These are phyloP conservation scores for Tulasnella sp. DNA, from an alignment of 768 basidiomycete species.

Conservation along the genomic window DNA sequence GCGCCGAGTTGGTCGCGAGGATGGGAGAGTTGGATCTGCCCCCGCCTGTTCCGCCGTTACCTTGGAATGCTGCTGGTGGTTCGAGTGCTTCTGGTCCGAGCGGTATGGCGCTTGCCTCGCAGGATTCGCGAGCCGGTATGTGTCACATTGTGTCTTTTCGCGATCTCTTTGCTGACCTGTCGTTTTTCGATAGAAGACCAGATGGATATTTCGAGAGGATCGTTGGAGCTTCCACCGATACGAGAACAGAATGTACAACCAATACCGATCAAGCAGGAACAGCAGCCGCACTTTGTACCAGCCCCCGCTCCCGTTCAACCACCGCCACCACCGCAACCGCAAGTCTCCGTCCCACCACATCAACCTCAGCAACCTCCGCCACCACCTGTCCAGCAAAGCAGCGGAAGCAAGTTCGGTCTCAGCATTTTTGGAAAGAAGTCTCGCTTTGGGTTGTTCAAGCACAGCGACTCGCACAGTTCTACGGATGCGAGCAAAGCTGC, in stretches of 20 bases:
- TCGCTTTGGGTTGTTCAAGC: conserved; percentile 65
- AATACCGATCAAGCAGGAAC: background rate
- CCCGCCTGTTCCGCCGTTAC: conserved; percentile 5
- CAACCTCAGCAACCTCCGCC: conserved; percentile 12
- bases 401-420: conserved; percentile 38
- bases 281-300: background rate
- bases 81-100: background rate
- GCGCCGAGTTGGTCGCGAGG: background rate
- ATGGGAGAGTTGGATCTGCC: conserved; percentile 5
- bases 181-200: background rate
- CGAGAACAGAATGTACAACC: background rate
- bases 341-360: background rate
- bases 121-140: background rate
- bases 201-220: conserved; percentile 1
- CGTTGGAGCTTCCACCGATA: background rate
- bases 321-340: background rate
- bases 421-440: conserved; percentile 42
- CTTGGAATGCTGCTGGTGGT: background rate
- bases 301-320: background rate
- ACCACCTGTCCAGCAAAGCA: conserved; percentile 1
- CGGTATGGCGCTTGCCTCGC: background rate
- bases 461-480: conserved; percentile 32
- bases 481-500: conserved; percentile 31
- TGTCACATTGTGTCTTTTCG: background rate
- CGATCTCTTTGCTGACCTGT: too few relatives aligned